Evolutionary conservation across 805 yeast species (phyloP).

Genomic region (Kazachstania bromeliacearum): DNA sequence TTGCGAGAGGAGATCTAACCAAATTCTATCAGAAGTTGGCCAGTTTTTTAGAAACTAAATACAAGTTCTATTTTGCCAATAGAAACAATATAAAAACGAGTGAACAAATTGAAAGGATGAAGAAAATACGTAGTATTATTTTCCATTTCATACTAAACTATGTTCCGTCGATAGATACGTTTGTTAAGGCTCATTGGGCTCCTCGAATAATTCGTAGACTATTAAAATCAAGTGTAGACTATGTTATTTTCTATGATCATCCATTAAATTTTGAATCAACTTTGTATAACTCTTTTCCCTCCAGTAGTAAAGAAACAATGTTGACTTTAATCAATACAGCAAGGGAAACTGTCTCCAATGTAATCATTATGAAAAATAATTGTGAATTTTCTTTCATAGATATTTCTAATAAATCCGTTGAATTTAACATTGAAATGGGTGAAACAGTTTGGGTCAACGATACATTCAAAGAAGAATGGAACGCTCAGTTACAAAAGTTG

Average conservation of each 20-base stretch:
- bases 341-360: not conserved
- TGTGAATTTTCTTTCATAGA: not conserved
- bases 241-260: not conserved
- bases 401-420: not conserved
- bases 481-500: not conserved
- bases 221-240: not conserved
- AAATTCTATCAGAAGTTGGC: not conserved
- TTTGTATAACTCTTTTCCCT: not conserved
- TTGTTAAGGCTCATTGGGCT: not conserved
- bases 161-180: not conserved
- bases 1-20: not conserved
- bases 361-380: too few relatives aligned
- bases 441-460: conserved; percentile 7
- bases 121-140: not conserved
- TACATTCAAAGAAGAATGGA: conserved; percentile 1
- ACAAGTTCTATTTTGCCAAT: not conserved
- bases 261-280: not conserved
- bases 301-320: not conserved
- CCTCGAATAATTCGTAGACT: not conserved
- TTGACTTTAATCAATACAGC: not conserved
- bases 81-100: not conserved
- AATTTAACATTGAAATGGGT: not conserved
- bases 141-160: not conserved
- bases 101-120: too few relatives aligned
- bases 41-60: too few relatives aligned